Evolutionary conservation across 306 rosid genomes (phyloP).

Genomic region (Luffa acutangula): DNA sequence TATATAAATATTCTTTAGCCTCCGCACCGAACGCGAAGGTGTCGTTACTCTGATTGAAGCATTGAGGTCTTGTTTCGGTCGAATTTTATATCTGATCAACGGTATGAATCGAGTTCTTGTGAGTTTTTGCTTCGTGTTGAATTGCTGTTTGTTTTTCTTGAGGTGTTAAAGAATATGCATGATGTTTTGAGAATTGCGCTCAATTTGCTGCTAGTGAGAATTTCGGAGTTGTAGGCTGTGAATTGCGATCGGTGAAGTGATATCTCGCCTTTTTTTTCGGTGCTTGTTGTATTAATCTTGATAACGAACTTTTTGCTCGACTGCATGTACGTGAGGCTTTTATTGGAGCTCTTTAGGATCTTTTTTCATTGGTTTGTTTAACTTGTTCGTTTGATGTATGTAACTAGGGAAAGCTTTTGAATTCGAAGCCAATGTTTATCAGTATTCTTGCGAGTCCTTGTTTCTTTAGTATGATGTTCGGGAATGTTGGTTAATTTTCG

Average conservation of each 20-base stretch:
- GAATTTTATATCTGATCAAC: not conserved
- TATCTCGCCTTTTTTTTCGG: not conserved
- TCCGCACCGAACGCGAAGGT: not conserved
- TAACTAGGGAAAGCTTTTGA: not conserved
- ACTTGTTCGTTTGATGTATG: constrained; percentile 2
- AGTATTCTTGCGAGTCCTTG: not conserved
- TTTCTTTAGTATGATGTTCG: not conserved
- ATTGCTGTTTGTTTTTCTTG: not conserved
- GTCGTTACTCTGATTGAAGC: not conserved
- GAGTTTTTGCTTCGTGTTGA: not conserved
- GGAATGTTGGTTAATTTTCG: not conserved
- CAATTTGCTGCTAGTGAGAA: not conserved
- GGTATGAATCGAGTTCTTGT: not conserved
- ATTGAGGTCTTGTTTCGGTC: not conserved
- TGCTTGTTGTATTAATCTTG: not conserved
- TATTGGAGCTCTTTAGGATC: not conserved
- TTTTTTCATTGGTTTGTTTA: not conserved
- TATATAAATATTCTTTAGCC: not conserved
- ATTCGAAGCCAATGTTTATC: not conserved
- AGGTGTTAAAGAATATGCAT: not conserved
- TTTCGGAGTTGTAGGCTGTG: not conserved
- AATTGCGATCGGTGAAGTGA: not conserved
- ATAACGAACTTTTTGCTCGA: not conserved
- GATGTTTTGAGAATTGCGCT: not conserved
- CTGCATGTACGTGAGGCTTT: not conserved